Conservation (phyloP, 2,329 filamentous ascomycete species). For the Arthrinium phaeospermum region DNA sequence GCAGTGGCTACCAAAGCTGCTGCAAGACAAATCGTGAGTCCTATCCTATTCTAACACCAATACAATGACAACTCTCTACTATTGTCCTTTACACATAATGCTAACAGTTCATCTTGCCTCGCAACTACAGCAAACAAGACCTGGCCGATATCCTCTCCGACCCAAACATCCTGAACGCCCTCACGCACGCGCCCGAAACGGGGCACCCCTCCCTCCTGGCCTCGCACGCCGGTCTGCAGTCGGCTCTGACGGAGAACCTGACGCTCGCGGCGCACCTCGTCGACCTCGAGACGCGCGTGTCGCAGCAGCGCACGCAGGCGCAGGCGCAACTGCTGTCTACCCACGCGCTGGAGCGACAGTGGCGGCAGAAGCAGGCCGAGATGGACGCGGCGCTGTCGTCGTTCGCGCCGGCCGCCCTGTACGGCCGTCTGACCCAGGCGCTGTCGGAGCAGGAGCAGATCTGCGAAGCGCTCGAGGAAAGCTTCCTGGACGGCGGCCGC, state of each 20-base stretch:
- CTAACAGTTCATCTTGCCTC: background rate
- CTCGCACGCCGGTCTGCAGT: constrained; percentile 68
- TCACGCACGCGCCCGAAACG: constrained; percentile 70
- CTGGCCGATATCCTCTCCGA: constrained; percentile 72
- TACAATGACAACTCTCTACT: background rate
- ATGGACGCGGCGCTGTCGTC: constrained; percentile 85
- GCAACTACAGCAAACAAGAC: constrained; percentile 71
- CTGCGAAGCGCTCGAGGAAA: constrained; percentile 86
- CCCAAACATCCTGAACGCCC: constrained; percentile 72
- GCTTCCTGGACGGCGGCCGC: constrained; percentile 72
- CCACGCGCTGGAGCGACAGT: constrained; percentile 88
- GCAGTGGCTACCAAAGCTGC: constrained; percentile 77
- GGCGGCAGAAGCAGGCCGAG: constrained; percentile 85
- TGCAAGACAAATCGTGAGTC: constrained; percentile 83
- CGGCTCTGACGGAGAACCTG: constrained; percentile 74
- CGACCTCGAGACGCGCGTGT: constrained; percentile 62
- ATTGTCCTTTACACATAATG: background rate
- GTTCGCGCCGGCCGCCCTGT: constrained; percentile 86
- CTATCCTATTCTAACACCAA: constrained; percentile 27
- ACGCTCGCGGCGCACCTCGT: constrained; percentile 68
- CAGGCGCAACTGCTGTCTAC: constrained; percentile 84
- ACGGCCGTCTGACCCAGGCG: constrained; percentile 77
- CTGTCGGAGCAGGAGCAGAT: constrained; percentile 83
- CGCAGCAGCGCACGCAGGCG: constrained; percentile 69
- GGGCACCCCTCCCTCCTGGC: constrained; percentile 74